Base-by-base conservation (phyloP, 257 asterid genomes). In the Coffea canephora region DNA sequence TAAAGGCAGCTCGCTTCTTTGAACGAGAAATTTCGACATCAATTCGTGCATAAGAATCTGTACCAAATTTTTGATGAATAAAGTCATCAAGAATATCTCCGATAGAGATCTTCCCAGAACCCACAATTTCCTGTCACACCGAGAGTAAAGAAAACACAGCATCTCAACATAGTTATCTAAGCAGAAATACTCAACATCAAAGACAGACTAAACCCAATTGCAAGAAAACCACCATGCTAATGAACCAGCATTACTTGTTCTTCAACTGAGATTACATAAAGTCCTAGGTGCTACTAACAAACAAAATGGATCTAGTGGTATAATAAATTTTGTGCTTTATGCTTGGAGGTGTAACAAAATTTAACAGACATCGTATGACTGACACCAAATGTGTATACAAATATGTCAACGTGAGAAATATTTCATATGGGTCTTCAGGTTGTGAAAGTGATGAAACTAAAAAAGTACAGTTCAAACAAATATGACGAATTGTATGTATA, bases 21-120 rank as follows among this genome's bases (percentile, higher is more conserved):
- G 70, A 10, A 55, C 69, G 82, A 48, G 86, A 12, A 54, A 89
- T 23, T 39, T 80, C 59, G 59, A 73, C 87, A 73, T 76, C 87
- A 68, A 91, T 83, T 73, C 85, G 90, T 48, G 83, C 79, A 77
- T 83, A 86, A 43, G 91, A 83, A 83, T 91, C 87, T 65, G 36
- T 19, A 18, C 92, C 94, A 76, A 90, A 88, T 49, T 87, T 89
- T 65, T 73, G 75, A 77, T 84, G 81, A 71, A 92, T 86, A 39
- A 91, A 73, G 79, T 89, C 94, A 79, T 90, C 94, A 87, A 90
- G 80, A 75, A 90, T 84, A 78, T 88, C 89, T 78, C 97, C 91
- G 18, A 80, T 78, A 57, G 88, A 83, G 72, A 89, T 65, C 76
- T 15, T 50, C 43, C 85, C 91, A 59, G 86, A 77, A 67, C 86